Conservation (phyloP, 2,329 filamentous ascomycete species). For the Talaromyces funiculosus region DNA sequence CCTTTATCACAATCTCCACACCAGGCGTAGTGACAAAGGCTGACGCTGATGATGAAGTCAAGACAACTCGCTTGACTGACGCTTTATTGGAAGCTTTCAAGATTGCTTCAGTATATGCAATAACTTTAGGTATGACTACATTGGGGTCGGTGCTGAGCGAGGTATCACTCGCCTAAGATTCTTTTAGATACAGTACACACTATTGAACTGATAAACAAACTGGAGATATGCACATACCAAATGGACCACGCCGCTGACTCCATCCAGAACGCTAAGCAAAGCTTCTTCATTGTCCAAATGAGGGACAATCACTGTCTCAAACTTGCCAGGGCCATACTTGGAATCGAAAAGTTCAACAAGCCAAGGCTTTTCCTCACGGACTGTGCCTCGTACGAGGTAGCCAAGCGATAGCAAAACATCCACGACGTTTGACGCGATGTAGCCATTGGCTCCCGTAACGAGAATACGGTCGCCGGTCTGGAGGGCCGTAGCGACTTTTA, state of each 20-base stretch:
- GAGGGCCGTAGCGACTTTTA: conserved; percentile 16
- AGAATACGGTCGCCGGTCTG: conserved; percentile 33
- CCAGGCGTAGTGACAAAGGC: conserved; percentile 1
- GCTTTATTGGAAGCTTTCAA: conserved; percentile 25
- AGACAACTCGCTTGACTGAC: conserved; percentile 12
- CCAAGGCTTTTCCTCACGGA: conserved; percentile 35
- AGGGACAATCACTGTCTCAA: conserved; percentile 37
- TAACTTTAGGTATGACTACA: conserved; percentile 38
- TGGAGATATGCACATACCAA: conserved; percentile 1
- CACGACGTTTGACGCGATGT: conserved; percentile 40
- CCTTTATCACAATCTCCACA: conserved; percentile 8
- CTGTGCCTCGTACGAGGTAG: conserved; percentile 44
- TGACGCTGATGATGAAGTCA: conserved; percentile 13
- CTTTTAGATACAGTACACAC: background rate
- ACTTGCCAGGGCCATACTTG: conserved; percentile 23
- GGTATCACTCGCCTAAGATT: conserved; percentile 19
- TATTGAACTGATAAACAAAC: background rate
- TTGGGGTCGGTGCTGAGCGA: conserved; percentile 38
- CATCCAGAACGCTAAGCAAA: conserved; percentile 39
- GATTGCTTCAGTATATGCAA: conserved; percentile 33
- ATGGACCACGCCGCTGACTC: conserved; percentile 7
- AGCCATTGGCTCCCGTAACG: conserved; percentile 46
- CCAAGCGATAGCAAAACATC: conserved; percentile 39
- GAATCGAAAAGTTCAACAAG: conserved; percentile 28
- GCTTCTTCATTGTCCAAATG: conserved; percentile 34